Conservation (phyloP, 176 grass and related monocot genomes). For the Zoysia pacifica region DNA sequence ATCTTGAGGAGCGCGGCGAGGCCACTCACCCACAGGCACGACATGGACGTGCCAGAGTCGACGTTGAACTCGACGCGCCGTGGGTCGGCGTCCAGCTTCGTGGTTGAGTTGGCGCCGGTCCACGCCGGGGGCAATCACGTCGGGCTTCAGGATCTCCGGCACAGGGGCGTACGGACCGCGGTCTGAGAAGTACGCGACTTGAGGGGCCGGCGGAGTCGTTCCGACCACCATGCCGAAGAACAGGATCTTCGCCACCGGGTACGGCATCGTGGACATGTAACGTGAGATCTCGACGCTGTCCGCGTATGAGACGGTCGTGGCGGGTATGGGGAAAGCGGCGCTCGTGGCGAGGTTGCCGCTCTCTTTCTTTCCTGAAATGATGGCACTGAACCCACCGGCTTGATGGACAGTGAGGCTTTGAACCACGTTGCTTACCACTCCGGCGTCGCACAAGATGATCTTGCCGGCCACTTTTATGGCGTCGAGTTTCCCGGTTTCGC, state of each 20-base stretch:
- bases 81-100: constrained; percentile 25
- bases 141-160: constrained; percentile 59
- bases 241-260: constrained; percentile 27
- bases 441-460: neutral
- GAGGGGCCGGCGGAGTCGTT: constrained; percentile 34
- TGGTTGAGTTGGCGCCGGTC: constrained; percentile 24
- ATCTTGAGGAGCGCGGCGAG: constrained; percentile 57
- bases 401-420: constrained; percentile 45
- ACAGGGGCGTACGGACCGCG: constrained; percentile 40
- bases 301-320: constrained; percentile 2
- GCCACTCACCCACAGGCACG: constrained; percentile 90
- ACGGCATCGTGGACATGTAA: neutral
- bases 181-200: constrained; percentile 49
- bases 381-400: constrained; percentile 48
- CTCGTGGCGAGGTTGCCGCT: constrained; percentile 20
- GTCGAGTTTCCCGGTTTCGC: neutral
- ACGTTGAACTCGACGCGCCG: constrained; percentile 53
- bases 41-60: constrained; percentile 75
- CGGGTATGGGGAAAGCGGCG: constrained; percentile 10
- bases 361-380: constrained; percentile 12
- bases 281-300: neutral
- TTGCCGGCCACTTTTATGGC: neutral
- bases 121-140: constrained; percentile 63
- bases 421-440: neutral
- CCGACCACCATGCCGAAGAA: constrained; percentile 40